Percentiles rank a stretch among this genome's conserved stretches.
Conservation (phyloP, 169 alveolate genomes). For the Cystoisospora suis region DNA sequence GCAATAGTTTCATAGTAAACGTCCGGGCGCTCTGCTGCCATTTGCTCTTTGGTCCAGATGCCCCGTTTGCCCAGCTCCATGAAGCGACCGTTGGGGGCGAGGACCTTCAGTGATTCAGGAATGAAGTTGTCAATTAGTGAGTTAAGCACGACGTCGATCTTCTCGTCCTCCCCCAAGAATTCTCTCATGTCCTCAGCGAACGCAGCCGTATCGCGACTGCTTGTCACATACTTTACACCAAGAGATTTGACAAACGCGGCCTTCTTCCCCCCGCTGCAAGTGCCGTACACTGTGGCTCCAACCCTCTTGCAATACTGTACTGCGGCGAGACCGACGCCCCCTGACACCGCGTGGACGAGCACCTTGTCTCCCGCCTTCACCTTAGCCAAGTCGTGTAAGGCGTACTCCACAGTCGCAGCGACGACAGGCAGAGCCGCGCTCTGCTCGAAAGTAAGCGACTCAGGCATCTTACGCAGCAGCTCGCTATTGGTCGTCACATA, state of each 20-base stretch:
- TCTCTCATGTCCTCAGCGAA: conserved; percentile 71
- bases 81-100: conserved; percentile 74
- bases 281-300: conserved; percentile 77
- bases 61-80: conserved; percentile 80
- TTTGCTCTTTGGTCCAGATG: conserved; percentile 68
- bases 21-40: conserved; percentile 67
- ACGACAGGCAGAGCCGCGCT: conserved; percentile 77
- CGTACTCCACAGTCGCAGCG: conserved; percentile 73
- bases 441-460: conserved; percentile 69
- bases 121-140: conserved; percentile 67
- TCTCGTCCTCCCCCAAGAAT: conserved; percentile 53
- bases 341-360: conserved; percentile 74
- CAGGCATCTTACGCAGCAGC: conserved; percentile 66
- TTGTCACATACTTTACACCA: conserved; percentile 72
- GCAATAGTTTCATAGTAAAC: conserved; percentile 69
- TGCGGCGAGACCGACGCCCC: conserved; percentile 78
- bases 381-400: conserved; percentile 74
- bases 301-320: conserved; percentile 72
- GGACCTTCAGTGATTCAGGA: conserved; percentile 68
- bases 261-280: conserved; percentile 74
- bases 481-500: conserved; percentile 63
- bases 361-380: conserved; percentile 74
- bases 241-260: conserved; percentile 60
- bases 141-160: conserved; percentile 76
- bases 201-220: conserved; percentile 69